Evolutionary conservation across 179 eudicot species (phyloP).

Genomic region (Nepenthes alata): DNA sequence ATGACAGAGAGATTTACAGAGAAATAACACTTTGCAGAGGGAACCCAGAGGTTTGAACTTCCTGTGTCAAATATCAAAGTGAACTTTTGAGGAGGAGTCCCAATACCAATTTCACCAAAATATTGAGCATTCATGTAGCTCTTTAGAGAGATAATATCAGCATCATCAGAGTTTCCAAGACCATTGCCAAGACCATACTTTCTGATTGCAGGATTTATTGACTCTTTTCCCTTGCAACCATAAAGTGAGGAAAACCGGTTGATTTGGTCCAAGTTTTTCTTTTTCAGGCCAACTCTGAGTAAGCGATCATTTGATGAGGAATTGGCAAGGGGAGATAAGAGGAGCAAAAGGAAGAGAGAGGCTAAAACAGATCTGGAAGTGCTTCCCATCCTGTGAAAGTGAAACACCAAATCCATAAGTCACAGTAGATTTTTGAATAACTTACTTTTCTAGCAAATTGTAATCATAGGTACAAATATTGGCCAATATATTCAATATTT

Average conservation of each 20-base stretch:
- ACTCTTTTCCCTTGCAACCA: conserved; percentile 27
- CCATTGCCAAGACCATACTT: conserved; percentile 18
- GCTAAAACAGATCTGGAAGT: conserved; percentile 6
- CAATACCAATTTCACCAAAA: conserved; percentile 80
- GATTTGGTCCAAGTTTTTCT: conserved; percentile 43
- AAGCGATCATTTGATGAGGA: conserved; percentile 45
- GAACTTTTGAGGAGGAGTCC: conserved; percentile 77
- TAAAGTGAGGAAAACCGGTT: conserved; percentile 20
- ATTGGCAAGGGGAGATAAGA: conserved; percentile 20
- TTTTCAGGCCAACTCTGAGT: conserved; percentile 52
- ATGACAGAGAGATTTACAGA: conserved; percentile 40
- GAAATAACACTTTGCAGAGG: conserved; percentile 61
- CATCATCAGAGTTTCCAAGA: conserved; percentile 16
- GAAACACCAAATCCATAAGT: not conserved
- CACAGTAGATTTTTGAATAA: not conserved
- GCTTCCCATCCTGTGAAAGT: conserved; percentile 24
- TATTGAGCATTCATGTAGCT: conserved; percentile 83
- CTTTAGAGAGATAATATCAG: conserved; percentile 47
- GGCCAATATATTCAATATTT: too few relatives aligned
- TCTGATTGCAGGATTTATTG: conserved; percentile 3
- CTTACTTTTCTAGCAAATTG: too few relatives aligned
- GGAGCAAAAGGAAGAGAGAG: conserved; percentile 18
- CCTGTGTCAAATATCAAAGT: conserved; percentile 87
- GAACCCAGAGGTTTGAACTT: conserved; percentile 87
- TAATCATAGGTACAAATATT: too few relatives aligned